A percentile compares a stretch with the other conserved stretches of the same genome.
Conservation (phyloP, 2,329 filamentous ascomycete species). For the Talaromyces atroroseus region DNA sequence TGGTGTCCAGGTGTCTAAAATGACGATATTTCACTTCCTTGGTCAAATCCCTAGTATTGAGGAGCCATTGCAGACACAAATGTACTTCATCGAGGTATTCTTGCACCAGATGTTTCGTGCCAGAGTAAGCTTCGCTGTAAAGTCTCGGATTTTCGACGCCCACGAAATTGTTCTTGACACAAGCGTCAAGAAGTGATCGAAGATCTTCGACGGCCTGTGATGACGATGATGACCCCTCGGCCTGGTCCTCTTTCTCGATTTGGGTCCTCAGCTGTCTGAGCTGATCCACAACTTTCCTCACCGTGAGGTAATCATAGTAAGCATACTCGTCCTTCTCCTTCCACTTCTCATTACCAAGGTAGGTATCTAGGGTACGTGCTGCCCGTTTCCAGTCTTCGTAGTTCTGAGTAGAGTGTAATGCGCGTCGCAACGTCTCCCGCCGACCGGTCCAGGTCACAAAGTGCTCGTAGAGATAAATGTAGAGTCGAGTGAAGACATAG, state of each 20-base stretch:
- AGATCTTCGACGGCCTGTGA: slow-evolving; percentile 56
- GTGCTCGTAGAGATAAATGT: slow-evolving; percentile 90
- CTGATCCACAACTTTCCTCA: slow-evolving; percentile 70
- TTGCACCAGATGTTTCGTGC: slow-evolving; percentile 92
- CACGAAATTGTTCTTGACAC: slow-evolving; percentile 95
- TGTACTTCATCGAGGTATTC: slow-evolving; percentile 71
- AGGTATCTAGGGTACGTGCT: slow-evolving; percentile 71
- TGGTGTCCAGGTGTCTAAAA: slow-evolving; percentile 84
- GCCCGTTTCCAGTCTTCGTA: slow-evolving; percentile 80
- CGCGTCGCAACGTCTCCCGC: slow-evolving; percentile 64
- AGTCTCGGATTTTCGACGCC: slow-evolving; percentile 88
- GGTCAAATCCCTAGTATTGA: slow-evolving; percentile 61
- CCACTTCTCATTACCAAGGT: slow-evolving; percentile 64
- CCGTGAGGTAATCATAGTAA: slow-evolving; percentile 84
- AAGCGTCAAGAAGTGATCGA: slow-evolving; percentile 73
- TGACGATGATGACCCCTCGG: slow-evolving; percentile 11
- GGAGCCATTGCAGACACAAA: slow-evolving; percentile 59
- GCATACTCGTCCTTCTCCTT: slow-evolving; percentile 53
- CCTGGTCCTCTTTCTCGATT: slow-evolving; percentile 32
- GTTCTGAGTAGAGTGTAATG: slow-evolving; percentile 64
- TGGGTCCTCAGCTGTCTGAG: slow-evolving; percentile 48
- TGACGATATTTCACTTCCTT: slow-evolving; percentile 69
- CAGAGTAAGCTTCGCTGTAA: slow-evolving; percentile 97
- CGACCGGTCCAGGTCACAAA: slow-evolving; percentile 82
- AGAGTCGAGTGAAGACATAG: slow-evolving; percentile 77